Conservation (phyloP, 106 monocot genomes). For the Dactylorhiza incarnata region DNA sequence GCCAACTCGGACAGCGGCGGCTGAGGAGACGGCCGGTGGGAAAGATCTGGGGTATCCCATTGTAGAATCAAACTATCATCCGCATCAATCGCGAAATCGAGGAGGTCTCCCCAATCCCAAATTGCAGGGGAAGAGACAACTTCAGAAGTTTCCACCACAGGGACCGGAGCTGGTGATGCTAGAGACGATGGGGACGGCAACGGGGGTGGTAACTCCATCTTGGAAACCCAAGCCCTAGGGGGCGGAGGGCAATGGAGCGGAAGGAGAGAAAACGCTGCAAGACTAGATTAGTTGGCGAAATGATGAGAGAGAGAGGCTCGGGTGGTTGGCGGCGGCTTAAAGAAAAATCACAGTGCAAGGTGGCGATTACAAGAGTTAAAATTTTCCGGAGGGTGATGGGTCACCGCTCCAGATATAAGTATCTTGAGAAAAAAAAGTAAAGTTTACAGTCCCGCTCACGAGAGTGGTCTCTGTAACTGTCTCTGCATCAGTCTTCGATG, state of each 20-base stretch:
- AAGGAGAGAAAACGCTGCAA: background rate
- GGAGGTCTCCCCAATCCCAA: slow-evolving; percentile 60
- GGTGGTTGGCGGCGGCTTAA: background rate
- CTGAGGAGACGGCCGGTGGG: background rate
- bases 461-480: no score
- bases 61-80: slow-evolving; percentile 31
- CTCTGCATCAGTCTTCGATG: no score
- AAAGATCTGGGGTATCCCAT: slow-evolving; percentile 14
- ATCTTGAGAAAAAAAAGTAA: no score
- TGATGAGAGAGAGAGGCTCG: background rate
- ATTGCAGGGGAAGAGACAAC: slow-evolving; percentile 8
- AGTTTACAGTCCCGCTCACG: no score
- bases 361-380: no score
- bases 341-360: no score
- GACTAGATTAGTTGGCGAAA: no score
- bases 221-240: slow-evolving; percentile 4
- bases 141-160: slow-evolving; percentile 1
- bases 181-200: background rate
- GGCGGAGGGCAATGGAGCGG: background rate
- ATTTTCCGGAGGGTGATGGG: no score
- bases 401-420: no score
- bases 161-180: background rate
- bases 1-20: background rate
- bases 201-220: slow-evolving; percentile 5
- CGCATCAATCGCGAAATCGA: slow-evolving; percentile 51